Percentiles rank a stretch among this genome's conserved stretches.
Evolutionary conservation across 2,329 filamentous ascomycete genomes (phyloP).

Genomic region (Cercospora canescens): DNA sequence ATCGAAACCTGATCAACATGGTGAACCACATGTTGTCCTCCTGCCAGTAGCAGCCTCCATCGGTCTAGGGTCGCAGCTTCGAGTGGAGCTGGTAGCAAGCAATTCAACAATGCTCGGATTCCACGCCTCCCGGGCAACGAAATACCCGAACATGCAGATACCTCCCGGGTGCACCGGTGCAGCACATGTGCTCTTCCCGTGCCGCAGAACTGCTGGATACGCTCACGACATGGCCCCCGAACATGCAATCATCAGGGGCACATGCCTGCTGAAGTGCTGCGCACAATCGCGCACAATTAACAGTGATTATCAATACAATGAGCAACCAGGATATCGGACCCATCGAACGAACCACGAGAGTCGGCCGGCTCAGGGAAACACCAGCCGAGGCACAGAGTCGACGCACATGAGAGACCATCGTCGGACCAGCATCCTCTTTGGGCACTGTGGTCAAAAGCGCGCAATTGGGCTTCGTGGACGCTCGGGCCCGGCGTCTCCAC

Average conservation of each 20-base stretch:
- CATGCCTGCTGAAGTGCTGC: background rate
- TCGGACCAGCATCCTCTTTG: constrained; percentile 12
- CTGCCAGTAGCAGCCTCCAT: constrained; percentile 31
- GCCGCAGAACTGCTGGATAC: background rate
- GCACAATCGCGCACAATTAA: background rate
- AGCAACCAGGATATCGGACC: constrained; percentile 1
- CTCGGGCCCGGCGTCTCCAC: constrained; percentile 13
- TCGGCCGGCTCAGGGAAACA: background rate
- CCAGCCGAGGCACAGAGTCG: background rate
- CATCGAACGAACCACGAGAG: background rate
- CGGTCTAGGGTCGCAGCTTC: background rate
- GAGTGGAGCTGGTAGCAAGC: background rate
- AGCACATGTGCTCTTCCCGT: background rate
- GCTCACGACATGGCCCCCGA: background rate
- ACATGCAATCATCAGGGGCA: background rate
- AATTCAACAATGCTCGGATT: background rate
- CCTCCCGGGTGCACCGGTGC: background rate
- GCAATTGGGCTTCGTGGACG: constrained; percentile 1
- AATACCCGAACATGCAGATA: background rate
- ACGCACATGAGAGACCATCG: background rate
- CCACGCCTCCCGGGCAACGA: background rate
- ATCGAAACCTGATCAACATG: constrained; percentile 83
- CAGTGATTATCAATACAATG: background rate
- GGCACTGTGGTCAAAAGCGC: background rate
- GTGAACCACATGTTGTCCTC: constrained; percentile 81